These are phyloP conservation scores for Nannizziopsis arthrosporioides DNA, from an alignment of 2,329 filamentous ascomycete species.

Conservation along the genomic window DNA sequence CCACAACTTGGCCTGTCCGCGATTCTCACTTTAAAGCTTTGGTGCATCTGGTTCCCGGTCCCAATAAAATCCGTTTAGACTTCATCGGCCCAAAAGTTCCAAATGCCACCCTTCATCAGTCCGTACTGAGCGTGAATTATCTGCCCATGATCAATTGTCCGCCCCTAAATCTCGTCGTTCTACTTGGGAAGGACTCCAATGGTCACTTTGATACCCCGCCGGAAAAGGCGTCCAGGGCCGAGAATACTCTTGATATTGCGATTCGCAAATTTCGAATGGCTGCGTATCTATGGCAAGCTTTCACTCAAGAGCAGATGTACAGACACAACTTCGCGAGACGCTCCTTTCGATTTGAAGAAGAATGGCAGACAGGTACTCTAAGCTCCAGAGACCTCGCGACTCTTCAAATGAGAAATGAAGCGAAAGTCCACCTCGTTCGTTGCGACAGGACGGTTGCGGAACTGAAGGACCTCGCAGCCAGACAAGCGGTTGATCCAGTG, in stretches of 20 bases:
- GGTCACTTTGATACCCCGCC: constrained; percentile 74
- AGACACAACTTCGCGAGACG: constrained; percentile 76
- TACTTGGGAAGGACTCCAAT: constrained; percentile 78
- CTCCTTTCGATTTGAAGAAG: constrained; percentile 83
- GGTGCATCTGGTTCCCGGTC: constrained; percentile 79
- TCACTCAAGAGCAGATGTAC: constrained; percentile 93
- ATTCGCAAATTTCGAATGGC: constrained; percentile 88
- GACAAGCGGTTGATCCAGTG: constrained; percentile 37
- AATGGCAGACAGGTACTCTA: constrained; percentile 77
- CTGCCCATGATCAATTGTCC: constrained; percentile 66
- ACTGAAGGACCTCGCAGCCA: constrained; percentile 62
- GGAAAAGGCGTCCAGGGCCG: constrained; percentile 62
- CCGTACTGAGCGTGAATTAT: constrained; percentile 75
- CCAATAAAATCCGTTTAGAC: constrained; percentile 78
- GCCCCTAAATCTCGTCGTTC: constrained; percentile 76
- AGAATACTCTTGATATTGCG: constrained; percentile 67
- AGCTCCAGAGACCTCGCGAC: constrained; percentile 61
- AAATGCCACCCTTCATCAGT: constrained; percentile 57
- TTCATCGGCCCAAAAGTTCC: constrained; percentile 74
- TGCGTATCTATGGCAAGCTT: constrained; percentile 93
- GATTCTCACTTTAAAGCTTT: constrained; percentile 87
- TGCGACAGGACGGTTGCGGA: constrained; percentile 74
- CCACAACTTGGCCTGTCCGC: constrained; percentile 74
- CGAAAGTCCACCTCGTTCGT: constrained; percentile 76
- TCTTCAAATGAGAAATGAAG: constrained; percentile 74